phyloP scores from a whole-genome alignment of 75 land plant genomes.

The Pinus tabuliformis region DNA sequence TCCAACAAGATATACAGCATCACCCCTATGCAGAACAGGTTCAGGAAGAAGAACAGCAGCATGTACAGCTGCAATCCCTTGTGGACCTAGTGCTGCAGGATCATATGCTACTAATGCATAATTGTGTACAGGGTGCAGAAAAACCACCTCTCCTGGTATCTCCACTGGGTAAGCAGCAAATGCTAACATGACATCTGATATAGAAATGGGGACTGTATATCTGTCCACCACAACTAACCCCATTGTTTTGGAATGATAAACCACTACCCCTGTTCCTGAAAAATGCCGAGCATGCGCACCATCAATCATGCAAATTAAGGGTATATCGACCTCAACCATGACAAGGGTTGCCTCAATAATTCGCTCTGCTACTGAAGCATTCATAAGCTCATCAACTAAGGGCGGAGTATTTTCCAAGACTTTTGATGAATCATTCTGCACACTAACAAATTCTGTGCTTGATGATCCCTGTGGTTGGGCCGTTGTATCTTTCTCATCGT shows the following conservation, averaged over 20 bases:
- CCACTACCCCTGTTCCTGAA: constrained; percentile 38
- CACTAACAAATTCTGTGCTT: no score
- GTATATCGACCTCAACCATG: constrained; percentile 50
- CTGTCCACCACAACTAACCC: constrained; percentile 44
- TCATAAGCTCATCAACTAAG: not conserved
- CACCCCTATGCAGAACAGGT: not conserved
- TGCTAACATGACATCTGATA: constrained; percentile 44
- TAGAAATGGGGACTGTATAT: constrained; percentile 41
- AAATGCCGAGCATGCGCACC: constrained; percentile 44
- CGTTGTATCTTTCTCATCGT: no score
- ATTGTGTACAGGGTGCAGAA: constrained; percentile 45
- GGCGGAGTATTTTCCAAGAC: no score
- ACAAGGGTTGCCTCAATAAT: constrained; percentile 34
- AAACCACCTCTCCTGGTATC: constrained; percentile 37
- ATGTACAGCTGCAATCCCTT: constrained; percentile 27
- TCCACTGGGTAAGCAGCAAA: constrained; percentile 46
- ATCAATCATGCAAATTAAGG: constrained; percentile 45
- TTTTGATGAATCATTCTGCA: no score
- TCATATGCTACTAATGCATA: constrained; percentile 48
- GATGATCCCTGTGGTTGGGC: no score
- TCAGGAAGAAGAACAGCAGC: constrained; percentile 29
- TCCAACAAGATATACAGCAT: not conserved
- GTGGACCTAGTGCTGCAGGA: constrained; percentile 23
- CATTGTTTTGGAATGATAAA: constrained; percentile 33
- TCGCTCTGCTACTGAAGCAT: constrained; percentile 30